Conservation (phyloP, 768 basidiomycete species). For the Termitomyces sp. region DNA sequence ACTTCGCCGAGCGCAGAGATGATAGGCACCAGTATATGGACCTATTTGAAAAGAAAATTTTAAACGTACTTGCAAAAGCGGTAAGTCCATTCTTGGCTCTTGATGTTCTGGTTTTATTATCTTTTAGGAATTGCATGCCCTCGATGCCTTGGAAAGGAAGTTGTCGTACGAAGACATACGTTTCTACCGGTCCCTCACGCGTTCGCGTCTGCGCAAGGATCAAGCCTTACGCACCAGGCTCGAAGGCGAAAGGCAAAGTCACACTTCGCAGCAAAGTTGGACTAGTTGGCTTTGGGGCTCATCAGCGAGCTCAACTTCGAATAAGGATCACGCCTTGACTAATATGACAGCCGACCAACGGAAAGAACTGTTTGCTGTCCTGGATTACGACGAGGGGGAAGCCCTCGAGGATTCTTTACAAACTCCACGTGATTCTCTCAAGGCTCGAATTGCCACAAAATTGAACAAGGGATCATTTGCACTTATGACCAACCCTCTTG, state of each 20-base stretch:
- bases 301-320: constrained; percentile 22
- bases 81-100: constrained; percentile 35
- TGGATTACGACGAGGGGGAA: constrained; percentile 89
- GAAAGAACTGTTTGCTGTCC: constrained; percentile 80
- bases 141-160: constrained; percentile 72
- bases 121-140: constrained; percentile 41
- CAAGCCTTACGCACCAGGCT: constrained; percentile 61
- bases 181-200: constrained; percentile 94
- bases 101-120: not conserved
- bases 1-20: constrained; percentile 83
- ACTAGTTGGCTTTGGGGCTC: constrained; percentile 82
- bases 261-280: constrained; percentile 51
- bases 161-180: constrained; percentile 92
- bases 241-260: constrained; percentile 58
- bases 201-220: constrained; percentile 84
- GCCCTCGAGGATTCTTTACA: constrained; percentile 66
- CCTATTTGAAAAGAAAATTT: constrained; percentile 73
- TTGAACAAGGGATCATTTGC: constrained; percentile 87
- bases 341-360: constrained; percentile 87
- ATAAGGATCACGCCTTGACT: constrained; percentile 53
- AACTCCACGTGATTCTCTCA: constrained; percentile 73
- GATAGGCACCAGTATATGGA: constrained; percentile 81
- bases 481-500: constrained; percentile 70
- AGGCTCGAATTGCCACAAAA: constrained; percentile 66
- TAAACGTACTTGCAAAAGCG: constrained; percentile 42